A percentile compares a stretch with the other conserved stretches of the same genome.
These are phyloP conservation scores for Alternaria arbusti DNA, from an alignment of 2,329 filamentous ascomycete genomes.

Conservation along the genomic window DNA sequence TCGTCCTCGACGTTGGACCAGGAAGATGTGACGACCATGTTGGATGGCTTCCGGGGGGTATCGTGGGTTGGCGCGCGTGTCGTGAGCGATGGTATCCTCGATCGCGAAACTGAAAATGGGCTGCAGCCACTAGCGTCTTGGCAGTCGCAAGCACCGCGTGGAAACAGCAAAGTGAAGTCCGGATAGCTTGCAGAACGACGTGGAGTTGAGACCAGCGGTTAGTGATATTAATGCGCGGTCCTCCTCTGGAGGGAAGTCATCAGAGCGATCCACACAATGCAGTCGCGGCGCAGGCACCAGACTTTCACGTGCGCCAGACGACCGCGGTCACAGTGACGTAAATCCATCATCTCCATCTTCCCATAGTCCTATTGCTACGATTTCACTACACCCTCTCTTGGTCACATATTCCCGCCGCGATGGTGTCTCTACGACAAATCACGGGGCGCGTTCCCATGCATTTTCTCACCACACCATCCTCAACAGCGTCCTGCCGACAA, in stretches of 20 bases:
- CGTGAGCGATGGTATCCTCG: slow-evolving; percentile 20
- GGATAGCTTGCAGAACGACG: not conserved
- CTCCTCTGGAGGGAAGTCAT: too few species aligned
- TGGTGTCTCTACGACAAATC: not conserved
- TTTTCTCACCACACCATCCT: not conserved
- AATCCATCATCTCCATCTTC: not conserved
- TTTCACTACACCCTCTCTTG: not conserved
- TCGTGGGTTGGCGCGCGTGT: slow-evolving; percentile 4
- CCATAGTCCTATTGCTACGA: not conserved
- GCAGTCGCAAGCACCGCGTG: slow-evolving; percentile 11
- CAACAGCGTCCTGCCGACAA: not conserved
- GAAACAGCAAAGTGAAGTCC: not conserved
- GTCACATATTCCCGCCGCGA: not conserved
- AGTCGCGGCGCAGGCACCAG: not conserved
- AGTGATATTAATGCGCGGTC: not conserved
- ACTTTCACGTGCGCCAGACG: slow-evolving; percentile 1
- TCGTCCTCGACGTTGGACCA: slow-evolving; percentile 80
- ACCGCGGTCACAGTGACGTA: slow-evolving; percentile 34
- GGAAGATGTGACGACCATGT: slow-evolving; percentile 16
- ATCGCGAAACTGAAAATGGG: slow-evolving; percentile 29
- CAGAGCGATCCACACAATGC: not conserved
- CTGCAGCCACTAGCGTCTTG: slow-evolving; percentile 29
- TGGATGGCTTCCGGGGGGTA: slow-evolving; percentile 62
- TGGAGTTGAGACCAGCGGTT: not conserved
- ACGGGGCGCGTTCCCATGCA: not conserved